Percentiles rank a stretch among this genome's conserved stretches.
Conservation (phyloP, 768 basidiomycete genomes). For the Amanita fuliginea region DNA sequence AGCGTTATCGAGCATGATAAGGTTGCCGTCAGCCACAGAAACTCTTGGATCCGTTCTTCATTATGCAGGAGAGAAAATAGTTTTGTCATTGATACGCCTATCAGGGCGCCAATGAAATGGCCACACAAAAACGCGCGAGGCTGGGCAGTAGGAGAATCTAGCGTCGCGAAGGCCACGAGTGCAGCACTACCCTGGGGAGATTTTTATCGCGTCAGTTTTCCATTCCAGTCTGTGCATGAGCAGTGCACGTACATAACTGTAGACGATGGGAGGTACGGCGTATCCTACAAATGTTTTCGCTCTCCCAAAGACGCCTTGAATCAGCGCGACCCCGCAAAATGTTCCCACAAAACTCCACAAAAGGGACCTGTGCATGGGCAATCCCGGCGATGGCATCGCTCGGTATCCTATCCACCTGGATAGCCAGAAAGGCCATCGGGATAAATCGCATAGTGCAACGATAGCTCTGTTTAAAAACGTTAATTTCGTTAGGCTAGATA, state of each 20-base stretch:
- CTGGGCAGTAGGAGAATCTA: slow-evolving; percentile 43
- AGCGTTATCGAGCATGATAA: slow-evolving; percentile 30
- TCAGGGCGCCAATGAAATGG: slow-evolving; percentile 38
- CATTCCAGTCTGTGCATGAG: neutral
- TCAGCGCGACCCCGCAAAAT: slow-evolving; percentile 35
- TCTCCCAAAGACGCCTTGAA: slow-evolving; percentile 39
- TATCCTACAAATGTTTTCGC: slow-evolving; percentile 33
- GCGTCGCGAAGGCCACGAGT: slow-evolving; percentile 35
- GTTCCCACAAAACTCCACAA: slow-evolving; percentile 43
- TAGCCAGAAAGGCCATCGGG: slow-evolving; percentile 19
- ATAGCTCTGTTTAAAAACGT: neutral
- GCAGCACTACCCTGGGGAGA: slow-evolving; percentile 38
- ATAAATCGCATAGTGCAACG: neutral
- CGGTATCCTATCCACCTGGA: slow-evolving; percentile 37
- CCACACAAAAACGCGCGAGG: slow-evolving; percentile 40
- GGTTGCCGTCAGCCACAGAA: slow-evolving; percentile 39
- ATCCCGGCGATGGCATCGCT: slow-evolving; percentile 18
- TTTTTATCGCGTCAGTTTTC: neutral
- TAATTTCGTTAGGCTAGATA: neutral
- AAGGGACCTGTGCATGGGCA: slow-evolving; percentile 27
- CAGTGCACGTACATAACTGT: slow-evolving; percentile 31
- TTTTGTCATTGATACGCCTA: slow-evolving; percentile 41
- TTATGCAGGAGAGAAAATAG: slow-evolving; percentile 34
- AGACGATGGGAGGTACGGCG: slow-evolving; percentile 35
- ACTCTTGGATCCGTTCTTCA: slow-evolving; percentile 25